Evolutionary conservation across 495 filamentous ascomycete species (phyloP), one percentile per base, ranked within the genome.

Genomic region (Penicillium riverlandense): DNA sequence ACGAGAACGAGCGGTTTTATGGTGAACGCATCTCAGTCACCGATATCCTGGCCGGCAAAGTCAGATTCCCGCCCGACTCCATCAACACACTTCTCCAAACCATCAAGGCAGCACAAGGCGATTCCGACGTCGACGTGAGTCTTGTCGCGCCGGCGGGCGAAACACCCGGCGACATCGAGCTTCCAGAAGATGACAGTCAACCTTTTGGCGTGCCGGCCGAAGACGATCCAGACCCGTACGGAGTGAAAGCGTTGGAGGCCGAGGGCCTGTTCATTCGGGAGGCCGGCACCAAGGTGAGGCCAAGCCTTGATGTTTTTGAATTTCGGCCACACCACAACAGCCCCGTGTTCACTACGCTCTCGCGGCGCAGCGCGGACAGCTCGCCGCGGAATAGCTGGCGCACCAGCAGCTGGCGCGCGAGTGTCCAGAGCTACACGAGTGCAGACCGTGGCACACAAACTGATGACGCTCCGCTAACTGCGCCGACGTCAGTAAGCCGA

Each of bases 1-100:
- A 95, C 54, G 90, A 95, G 66, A 96, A 96, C 60, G 89, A 89
- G 59, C 74, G 80, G 6, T 95, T 94, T 53, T 96, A 92, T 61
- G 78, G 78, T 14, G 72, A 85, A 57, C 77, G 74, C 35, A 74
- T 94, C 37, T 72, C 77, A 11, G 85, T 88, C n/a, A 70, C 74
- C 13, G 87, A 96, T 47, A 90, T 96, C 44, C 65, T 96, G 10
- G 80, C 84, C 1, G 87, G 88, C 45, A 90, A 90, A 57, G 81
- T 79, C 22, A 72, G 78, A 36, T 78, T 86, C 57, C 77, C 79
- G 33, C 77, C 89, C 8, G 74, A 79, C 40, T 69, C 71, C 11
- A 78, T 82, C 49, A 70, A 75, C 16, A 78, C 78, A 8, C 70
- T 96, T 8, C 77, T 85, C 52, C 80, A 88, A 55, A 87, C 90